Conservation (phyloP, 1,284 basidiomycete genomes). For the Ganoderma lingzhi region DNA sequence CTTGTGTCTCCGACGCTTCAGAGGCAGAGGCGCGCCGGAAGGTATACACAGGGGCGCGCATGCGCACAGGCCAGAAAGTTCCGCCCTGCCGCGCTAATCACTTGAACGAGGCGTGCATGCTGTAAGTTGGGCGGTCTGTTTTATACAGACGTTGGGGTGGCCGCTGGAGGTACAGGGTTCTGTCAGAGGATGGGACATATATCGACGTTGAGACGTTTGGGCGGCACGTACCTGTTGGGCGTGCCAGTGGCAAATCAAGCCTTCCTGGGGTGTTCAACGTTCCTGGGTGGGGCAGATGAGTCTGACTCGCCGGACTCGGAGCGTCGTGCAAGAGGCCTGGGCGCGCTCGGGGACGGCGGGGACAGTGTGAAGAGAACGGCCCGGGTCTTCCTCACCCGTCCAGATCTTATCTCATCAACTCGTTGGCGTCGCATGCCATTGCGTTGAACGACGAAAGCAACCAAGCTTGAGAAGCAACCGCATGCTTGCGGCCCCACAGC, state of each 20-base stretch:
- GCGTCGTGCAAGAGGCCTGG: neutral
- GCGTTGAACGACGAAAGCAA: neutral
- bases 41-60: neutral
- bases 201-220: neutral
- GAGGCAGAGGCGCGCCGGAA: neutral
- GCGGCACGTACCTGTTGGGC: neutral
- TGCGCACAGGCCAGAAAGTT: neutral
- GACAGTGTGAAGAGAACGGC: neutral
- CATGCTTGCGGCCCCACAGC: neutral
- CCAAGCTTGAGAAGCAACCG: neutral
- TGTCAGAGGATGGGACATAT: neutral
- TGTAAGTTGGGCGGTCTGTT: neutral
- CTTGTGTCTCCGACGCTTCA: neutral
- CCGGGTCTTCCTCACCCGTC: neutral
- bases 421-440: neutral
- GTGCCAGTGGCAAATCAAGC: neutral
- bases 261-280: neutral
- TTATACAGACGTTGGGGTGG: neutral
- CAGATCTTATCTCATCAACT: neutral
- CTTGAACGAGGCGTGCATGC: neutral
- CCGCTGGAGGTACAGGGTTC: neutral
- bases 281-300: neutral
- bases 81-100: neutral
- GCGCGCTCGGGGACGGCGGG: neutral
- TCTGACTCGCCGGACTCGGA: neutral